Conservation (phyloP, 345 rosid species). For the Salix udensis region DNA sequence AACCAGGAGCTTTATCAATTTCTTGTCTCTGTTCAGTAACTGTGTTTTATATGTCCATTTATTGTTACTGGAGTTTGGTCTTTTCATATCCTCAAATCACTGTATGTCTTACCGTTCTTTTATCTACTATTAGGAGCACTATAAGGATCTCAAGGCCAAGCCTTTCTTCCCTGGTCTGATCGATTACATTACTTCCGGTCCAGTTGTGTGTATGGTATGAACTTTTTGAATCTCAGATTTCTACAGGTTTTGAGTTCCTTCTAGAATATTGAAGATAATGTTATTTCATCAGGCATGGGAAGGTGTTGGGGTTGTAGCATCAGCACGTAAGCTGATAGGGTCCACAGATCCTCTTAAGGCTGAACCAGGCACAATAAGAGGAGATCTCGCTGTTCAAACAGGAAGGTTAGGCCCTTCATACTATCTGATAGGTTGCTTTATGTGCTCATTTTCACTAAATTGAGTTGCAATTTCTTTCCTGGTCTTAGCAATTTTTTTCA, state of each 20-base stretch:
- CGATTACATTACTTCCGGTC: constrained; percentile 87
- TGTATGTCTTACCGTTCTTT: background rate
- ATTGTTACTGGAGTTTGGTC: background rate
- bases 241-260: background rate
- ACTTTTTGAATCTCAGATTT: background rate
- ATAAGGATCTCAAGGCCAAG: constrained; percentile 79
- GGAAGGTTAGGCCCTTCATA: constrained; percentile 63
- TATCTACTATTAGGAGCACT: constrained; percentile 60
- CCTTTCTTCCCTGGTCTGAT: constrained; percentile 82
- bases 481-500: background rate
- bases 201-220: constrained; percentile 92
- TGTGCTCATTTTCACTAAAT: background rate
- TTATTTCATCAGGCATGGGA: constrained; percentile 72
- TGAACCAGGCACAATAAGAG: constrained; percentile 96
- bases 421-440: constrained; percentile 2
- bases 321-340: constrained; percentile 90
- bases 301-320: constrained; percentile 93
- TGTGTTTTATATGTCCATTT: background rate
- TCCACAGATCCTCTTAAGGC: constrained; percentile 93
- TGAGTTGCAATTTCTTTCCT: background rate
- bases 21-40: background rate
- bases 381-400: constrained; percentile 94
- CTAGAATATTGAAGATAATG: constrained; percentile 7
- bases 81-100: background rate
- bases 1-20: background rate